Evolutionary conservation across 768 basidiomycete genomes (phyloP), one percentile per base, ranked within the genome.

Genomic region (Pleurotus cornucopiae): DNA sequence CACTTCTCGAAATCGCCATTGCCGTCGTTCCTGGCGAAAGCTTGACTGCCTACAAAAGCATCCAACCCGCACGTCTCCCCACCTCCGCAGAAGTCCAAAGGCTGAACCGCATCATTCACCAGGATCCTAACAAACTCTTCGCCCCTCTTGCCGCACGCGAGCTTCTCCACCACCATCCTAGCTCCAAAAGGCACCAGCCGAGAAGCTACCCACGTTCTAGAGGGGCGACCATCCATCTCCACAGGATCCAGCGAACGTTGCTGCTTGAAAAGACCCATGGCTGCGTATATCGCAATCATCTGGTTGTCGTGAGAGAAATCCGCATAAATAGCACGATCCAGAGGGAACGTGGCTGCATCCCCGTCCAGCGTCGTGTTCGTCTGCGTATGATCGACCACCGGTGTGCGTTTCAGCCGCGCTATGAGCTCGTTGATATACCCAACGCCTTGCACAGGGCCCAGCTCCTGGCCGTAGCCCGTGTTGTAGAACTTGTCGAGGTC

Each of bases 391-490:
- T 92, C 90, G 40, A 66, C 66, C 25, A 91, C 87, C 1, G 83
- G 80, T 13, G 66, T 68, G 13, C 76, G 76, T 0, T 86, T 89
- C 43, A 96, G 76, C 9, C 94, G 83, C 0, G 91, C 89, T 18
- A 95, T 67, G n/a, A 96, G 80, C 71, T 95, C 93, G 66, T 93
- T 94, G 64, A 90, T 76, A 66, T 89, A 96, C 5, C 93, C 94
- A 3, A 94, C 85, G 30, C 91, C 91, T 65, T 91, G 89, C 5
- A 91, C 83, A 4, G 74, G 85, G 1, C 91, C 91, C 1, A 93
- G 73, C 2, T 67, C 61, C 58, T 84, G 82, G 3, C 91, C 90
- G 57, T 57, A 88, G 84, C 89, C 89, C 11, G 85, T 89, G 26
- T 76, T 75, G 67, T 94, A 92, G 66, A 83, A 94, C 67, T 93